These are phyloP conservation scores for Ilex paraguariensis DNA, from an alignment of 305 asterid species.

Conservation along the genomic window DNA sequence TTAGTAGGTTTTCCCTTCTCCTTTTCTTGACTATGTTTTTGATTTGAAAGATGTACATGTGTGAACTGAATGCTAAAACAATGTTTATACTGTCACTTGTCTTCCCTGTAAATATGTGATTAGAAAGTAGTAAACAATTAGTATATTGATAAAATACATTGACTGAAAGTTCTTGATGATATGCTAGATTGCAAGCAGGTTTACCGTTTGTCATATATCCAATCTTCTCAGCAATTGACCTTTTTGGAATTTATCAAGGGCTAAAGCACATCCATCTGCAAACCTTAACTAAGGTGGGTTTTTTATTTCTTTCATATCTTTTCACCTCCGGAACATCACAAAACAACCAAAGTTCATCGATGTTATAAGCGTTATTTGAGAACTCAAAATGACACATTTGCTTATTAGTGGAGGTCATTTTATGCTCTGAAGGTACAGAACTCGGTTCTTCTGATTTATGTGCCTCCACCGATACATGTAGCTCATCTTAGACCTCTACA, in stretches of 20 bases:
- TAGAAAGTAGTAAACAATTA: background rate
- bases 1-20: too few relatives aligned
- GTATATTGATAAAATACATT: background rate
- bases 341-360: too few relatives aligned
- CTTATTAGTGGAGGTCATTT: too few relatives aligned
- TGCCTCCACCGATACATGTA: too few relatives aligned
- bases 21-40: too few relatives aligned
- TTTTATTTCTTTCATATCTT: background rate
- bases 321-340: too few relatives aligned
- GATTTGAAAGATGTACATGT: too few relatives aligned
- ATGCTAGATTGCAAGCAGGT: conserved; percentile 65
- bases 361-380: background rate
- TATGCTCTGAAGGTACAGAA: too few relatives aligned
- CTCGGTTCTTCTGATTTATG: too few relatives aligned
- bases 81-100: background rate
- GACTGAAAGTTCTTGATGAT: background rate
- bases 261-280: conserved; percentile 91
- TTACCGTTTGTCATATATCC: conserved; percentile 80
- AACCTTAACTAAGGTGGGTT: conserved; percentile 84
- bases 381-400: background rate
- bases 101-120: background rate
- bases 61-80: background rate
- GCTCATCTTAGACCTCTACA: too few relatives aligned
- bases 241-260: conserved; percentile 85
- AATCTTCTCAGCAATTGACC: conserved; percentile 74